Evolutionary conservation across 495 filamentous ascomycete genomes (phyloP).

Genomic region (Cercophora samala): DNA sequence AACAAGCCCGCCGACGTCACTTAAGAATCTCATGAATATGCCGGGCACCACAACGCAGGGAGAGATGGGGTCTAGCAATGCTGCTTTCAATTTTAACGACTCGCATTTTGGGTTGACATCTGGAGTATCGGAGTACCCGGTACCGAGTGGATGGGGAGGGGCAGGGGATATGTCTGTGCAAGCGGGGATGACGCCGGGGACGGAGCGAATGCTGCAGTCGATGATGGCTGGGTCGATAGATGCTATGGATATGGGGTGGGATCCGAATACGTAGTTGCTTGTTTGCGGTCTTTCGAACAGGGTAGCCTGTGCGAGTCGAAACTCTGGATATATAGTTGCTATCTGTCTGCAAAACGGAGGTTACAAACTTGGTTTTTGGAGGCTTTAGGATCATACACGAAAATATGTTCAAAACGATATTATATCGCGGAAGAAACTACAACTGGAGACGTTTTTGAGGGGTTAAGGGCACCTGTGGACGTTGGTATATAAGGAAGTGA

Average conservation of each 20-base stretch:
- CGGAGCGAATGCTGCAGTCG: slow-evolving; percentile 48
- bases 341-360: not conserved
- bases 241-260: slow-evolving; percentile 40
- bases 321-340: not conserved
- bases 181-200: slow-evolving; percentile 47
- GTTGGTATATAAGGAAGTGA: no score
- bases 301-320: not conserved
- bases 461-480: no score
- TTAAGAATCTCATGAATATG: slow-evolving; percentile 33
- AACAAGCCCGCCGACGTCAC: slow-evolving; percentile 42
- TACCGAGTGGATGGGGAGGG: slow-evolving; percentile 41
- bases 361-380: not conserved
- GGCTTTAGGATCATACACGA: not conserved
- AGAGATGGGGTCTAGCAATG: slow-evolving; percentile 17
- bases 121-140: slow-evolving; percentile 32
- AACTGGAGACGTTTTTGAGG: no score
- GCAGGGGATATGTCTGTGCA: slow-evolving; percentile 46
- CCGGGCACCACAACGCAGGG: slow-evolving; percentile 25
- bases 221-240: slow-evolving; percentile 45
- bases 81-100: slow-evolving; percentile 35
- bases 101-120: slow-evolving; percentile 28
- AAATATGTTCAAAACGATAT: not conserved
- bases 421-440: no score
- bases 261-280: slow-evolving; percentile 17
- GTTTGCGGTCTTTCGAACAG: not conserved